Evolutionary conservation across 352 stramenopile species (phyloP).

Genomic region (Plasmopara viticola): DNA sequence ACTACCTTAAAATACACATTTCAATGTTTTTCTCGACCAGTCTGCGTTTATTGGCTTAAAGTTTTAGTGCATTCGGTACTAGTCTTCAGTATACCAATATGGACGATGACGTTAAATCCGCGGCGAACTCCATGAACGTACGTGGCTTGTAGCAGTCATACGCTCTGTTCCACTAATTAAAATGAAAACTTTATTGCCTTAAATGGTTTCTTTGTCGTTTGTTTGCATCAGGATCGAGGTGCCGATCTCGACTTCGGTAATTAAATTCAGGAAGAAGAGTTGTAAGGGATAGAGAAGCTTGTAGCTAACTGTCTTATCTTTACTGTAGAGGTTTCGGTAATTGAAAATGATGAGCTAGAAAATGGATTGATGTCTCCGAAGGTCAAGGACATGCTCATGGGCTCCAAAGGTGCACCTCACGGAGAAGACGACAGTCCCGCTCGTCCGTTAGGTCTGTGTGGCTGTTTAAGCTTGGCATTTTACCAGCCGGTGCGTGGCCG

Average conservation of each 20-base stretch:
- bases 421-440: slow-evolving; percentile 33
- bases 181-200: not conserved
- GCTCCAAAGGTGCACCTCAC: slow-evolving; percentile 31
- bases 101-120: slow-evolving; percentile 46
- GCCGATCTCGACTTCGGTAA: slow-evolving; percentile 69
- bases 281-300: too few species aligned
- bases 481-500: slow-evolving; percentile 69
- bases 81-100: slow-evolving; percentile 10
- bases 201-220: not conserved
- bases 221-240: slow-evolving; percentile 43
- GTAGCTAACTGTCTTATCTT: slow-evolving; percentile 5
- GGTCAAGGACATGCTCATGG: slow-evolving; percentile 58
- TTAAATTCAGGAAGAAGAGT: slow-evolving; percentile 1
- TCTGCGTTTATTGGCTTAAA: too few species aligned
- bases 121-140: slow-evolving; percentile 49
- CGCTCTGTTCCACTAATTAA: not conserved
- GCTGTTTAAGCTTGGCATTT: slow-evolving; percentile 76
- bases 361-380: slow-evolving; percentile 72
- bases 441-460: slow-evolving; percentile 46
- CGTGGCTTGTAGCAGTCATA: slow-evolving; percentile 6
- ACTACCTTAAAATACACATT: too few species aligned
- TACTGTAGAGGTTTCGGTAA: slow-evolving; percentile 63
- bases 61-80: too few species aligned
- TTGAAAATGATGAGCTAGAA: slow-evolving; percentile 64
- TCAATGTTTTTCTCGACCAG: too few species aligned